phyloP scores from a whole-genome alignment of 345 rosid genomes.

The Gossypium rotundifolium region DNA sequence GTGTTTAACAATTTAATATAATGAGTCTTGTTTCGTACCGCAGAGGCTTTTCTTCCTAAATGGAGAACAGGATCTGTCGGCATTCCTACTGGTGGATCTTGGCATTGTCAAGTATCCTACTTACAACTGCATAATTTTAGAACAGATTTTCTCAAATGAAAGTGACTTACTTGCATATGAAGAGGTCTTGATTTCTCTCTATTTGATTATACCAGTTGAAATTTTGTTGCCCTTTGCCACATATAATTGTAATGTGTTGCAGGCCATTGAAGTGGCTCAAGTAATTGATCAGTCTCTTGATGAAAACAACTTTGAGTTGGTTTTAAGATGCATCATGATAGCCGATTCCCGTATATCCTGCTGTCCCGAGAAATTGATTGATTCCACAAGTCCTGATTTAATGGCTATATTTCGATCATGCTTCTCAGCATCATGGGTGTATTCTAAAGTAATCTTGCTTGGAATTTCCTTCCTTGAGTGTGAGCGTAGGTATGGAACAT shows the following conservation, averaged over 20 bases:
- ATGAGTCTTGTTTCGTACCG: slow-evolving; percentile 17
- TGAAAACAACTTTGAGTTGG: slow-evolving; percentile 39
- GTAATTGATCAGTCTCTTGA: slow-evolving; percentile 83
- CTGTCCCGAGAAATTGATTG: slow-evolving; percentile 21
- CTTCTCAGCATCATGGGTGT: slow-evolving; percentile 77
- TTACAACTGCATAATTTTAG: slow-evolving; percentile 57
- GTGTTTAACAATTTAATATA: background rate
- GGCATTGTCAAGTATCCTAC: slow-evolving; percentile 76
- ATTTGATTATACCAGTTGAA: background rate
- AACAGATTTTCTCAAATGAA: slow-evolving; percentile 48
- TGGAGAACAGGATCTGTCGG: slow-evolving; percentile 78
- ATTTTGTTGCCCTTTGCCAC: slow-evolving; percentile 9
- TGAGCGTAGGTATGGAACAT: slow-evolving; percentile 57
- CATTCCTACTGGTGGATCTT: slow-evolving; percentile 76
- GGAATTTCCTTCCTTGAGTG: slow-evolving; percentile 85
- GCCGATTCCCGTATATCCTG: slow-evolving; percentile 47
- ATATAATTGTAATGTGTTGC: slow-evolving; percentile 18
- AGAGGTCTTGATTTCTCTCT: slow-evolving; percentile 53
- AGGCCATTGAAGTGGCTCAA: slow-evolving; percentile 94
- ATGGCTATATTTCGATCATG: slow-evolving; percentile 26
- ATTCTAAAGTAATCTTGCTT: slow-evolving; percentile 72
- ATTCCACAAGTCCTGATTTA: slow-evolving; percentile 25
- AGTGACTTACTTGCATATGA: slow-evolving; percentile 70
- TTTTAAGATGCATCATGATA: slow-evolving; percentile 54
- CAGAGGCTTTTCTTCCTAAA: slow-evolving; percentile 95